Evolutionary conservation across 345 rosid species (phyloP), one percentile per base, ranked within the genome.

Genomic region (Mercurialis annua): DNA sequence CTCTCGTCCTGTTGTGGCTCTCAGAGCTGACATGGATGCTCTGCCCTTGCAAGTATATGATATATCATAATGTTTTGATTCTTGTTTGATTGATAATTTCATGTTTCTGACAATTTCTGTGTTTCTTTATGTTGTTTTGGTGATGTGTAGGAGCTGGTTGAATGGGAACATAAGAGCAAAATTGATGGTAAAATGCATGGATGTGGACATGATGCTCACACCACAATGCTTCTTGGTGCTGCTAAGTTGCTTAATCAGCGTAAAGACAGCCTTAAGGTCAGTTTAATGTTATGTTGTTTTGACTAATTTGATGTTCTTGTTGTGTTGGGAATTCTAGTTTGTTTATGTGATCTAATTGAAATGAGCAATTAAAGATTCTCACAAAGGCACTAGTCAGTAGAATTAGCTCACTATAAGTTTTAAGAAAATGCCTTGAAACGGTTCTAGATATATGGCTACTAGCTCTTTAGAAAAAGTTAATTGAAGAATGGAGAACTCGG

Each of bases 151-250:
- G 98, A 93, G 72, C 82, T 90, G 17, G 94, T 87, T 3, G 87
- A 86, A 42, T 93, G 98, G 97, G 88, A 89, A 75, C 85, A 89
- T 47, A 90, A 80, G 88, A 87, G 97, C 73, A 89, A 85, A 73
- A 73, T 81, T 38, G 85, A 87, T 55, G 91, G 96, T 2, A 82
- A 72, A 74, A 90, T 93, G 98, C 97, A 93, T 56, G 94, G 82
- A 6, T 90, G 97, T 40, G 98, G 97, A 0, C 96, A 90, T 48
- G 96, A 93, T 73, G 82, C 86, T 21, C 96, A 87, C 62, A 84
- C 94, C 6, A 81, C 98, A 1, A 93, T 87, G 92, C 89, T 89
- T 24, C 94, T 93, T 43, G 98, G 98, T 31, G 94, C 97, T 57
- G 96, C 97, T 23, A 90, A 89, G 77, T 78, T 90, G 77, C 97